Evolutionary conservation across 169 alveolate genomes (phyloP).

Genomic region (Eimeria maxima): DNA sequence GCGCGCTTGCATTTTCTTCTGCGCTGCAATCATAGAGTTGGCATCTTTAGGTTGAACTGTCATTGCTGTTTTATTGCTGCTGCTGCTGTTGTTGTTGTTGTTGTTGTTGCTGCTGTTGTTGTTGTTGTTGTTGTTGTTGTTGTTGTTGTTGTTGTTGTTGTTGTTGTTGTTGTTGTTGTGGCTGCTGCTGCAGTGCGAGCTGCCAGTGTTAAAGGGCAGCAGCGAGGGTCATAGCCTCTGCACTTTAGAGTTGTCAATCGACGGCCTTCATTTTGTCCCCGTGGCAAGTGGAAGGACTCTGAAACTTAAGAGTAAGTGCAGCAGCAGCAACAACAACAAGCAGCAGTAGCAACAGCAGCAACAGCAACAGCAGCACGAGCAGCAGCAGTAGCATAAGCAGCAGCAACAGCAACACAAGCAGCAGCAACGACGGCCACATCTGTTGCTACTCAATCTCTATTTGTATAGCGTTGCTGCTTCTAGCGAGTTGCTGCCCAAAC

Average conservation of each 20-base stretch:
- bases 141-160: too few relatives aligned
- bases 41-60: too few relatives aligned
- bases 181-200: conserved; percentile 46
- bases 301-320: background rate
- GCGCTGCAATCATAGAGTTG: too few relatives aligned
- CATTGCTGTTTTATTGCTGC: too few relatives aligned
- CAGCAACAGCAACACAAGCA: background rate
- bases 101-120: background rate
- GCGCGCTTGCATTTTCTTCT: too few relatives aligned
- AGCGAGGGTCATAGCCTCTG: conserved; percentile 38
- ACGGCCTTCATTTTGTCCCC: conserved; percentile 44
- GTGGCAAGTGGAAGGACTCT: conserved; percentile 34
- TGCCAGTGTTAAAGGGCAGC: background rate
- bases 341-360: conserved; percentile 38
- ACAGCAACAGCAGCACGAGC: background rate
- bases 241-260: background rate
- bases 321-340: conserved; percentile 11
- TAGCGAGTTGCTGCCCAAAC: background rate
- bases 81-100: too few relatives aligned
- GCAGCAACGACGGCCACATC: background rate
- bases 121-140: background rate
- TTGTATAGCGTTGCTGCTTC: background rate
- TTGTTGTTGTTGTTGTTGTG: background rate
- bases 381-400: background rate
- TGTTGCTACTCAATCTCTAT: too few relatives aligned